These are phyloP conservation scores for Dunaliella sp. DNA, from an alignment of 139 green algal species.

Conservation along the genomic window DNA sequence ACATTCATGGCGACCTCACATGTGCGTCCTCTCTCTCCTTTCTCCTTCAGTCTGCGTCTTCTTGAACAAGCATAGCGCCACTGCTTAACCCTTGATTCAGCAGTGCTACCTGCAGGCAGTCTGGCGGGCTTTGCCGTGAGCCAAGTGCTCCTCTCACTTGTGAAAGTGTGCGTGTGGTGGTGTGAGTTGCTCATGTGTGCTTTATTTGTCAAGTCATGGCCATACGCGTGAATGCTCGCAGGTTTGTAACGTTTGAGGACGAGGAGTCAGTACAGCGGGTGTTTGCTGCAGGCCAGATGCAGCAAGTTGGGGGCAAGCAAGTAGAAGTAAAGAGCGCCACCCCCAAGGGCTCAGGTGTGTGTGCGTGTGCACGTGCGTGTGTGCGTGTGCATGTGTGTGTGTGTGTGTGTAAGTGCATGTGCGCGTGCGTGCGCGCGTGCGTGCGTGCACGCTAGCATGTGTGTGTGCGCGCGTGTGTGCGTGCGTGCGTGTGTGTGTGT, in stretches of 20 bases:
- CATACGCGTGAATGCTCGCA: no score
- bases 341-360: conserved; percentile 53
- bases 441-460: background rate
- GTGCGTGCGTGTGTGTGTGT: no score
- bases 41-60: no score
- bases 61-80: no score
- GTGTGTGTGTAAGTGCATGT: background rate
- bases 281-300: conserved; percentile 63
- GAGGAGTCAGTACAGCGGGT: conserved; percentile 66
- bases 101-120: no score
- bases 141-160: background rate
- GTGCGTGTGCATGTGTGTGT: background rate
- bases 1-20: background rate
- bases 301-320: conserved; percentile 71
- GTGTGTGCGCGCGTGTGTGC: no score
- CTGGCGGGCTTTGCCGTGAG: no score
- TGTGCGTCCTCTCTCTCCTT: background rate
- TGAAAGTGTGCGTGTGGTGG: no score
- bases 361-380: background rate
- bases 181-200: no score
- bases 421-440: background rate
- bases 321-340: conserved; percentile 83
- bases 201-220: no score
- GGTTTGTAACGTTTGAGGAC: conserved; percentile 82
- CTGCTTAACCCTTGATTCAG: no score